phyloP scores from a whole-genome alignment of 2,329 filamentous ascomycete species.

The Moelleriella libera region DNA sequence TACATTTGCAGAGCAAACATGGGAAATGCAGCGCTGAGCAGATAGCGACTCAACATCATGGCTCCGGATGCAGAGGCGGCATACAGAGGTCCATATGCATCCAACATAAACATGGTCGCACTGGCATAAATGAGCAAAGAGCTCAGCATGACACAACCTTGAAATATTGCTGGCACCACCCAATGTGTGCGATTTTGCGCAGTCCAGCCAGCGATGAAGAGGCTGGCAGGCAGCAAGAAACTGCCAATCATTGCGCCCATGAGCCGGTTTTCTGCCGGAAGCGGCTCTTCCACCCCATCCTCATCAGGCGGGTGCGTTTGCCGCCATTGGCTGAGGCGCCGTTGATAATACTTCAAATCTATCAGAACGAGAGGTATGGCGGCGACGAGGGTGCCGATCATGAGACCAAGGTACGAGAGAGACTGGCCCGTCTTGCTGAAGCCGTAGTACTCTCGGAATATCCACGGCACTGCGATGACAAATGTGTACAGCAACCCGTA shows the following conservation, averaged over 20 bases:
- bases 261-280: slow-evolving; percentile 51
- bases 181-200: slow-evolving; percentile 10
- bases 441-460: slow-evolving; percentile 45
- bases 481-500: slow-evolving; percentile 45
- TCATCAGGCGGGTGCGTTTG: slow-evolving; percentile 19
- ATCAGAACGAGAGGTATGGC: slow-evolving; percentile 21
- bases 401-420: slow-evolving; percentile 54
- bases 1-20: slow-evolving; percentile 22
- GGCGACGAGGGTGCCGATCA: slow-evolving; percentile 49
- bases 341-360: slow-evolving; percentile 42
- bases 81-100: slow-evolving; percentile 13
- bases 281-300: slow-evolving; percentile 30
- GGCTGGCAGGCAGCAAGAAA: slow-evolving; percentile 44
- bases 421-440: slow-evolving; percentile 47
- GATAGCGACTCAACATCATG: slow-evolving; percentile 23
- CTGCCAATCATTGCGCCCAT: slow-evolving; percentile 46
- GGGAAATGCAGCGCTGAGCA: slow-evolving; percentile 46
- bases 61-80: slow-evolving; percentile 13
- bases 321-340: slow-evolving; percentile 31
- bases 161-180: slow-evolving; percentile 12
- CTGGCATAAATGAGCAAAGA: slow-evolving; percentile 14
- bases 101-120: slow-evolving; percentile 14
- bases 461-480: slow-evolving; percentile 49
- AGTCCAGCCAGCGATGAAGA: slow-evolving; percentile 61
- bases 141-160: slow-evolving; percentile 11